A percentile compares a stretch with the other conserved stretches of the same genome.
phyloP scores from a whole-genome alignment of 345 rosid species.

The Lepidium sativum region DNA sequence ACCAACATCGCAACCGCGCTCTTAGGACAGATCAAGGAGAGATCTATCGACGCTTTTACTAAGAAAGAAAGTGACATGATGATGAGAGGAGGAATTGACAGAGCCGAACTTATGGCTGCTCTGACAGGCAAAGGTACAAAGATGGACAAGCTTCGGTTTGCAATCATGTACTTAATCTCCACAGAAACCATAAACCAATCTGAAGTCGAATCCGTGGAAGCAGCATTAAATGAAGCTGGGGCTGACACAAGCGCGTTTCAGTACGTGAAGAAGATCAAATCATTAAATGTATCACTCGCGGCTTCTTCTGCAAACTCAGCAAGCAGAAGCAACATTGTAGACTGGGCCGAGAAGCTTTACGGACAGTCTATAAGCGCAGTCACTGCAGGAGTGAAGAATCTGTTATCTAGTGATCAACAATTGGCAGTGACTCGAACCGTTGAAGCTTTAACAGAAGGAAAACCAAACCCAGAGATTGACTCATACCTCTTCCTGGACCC shows the following conservation, averaged over 20 bases:
- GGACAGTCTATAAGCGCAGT: slow-evolving; percentile 95
- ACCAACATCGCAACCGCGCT: slow-evolving; percentile 89
- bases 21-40: slow-evolving; percentile 83
- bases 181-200: slow-evolving; percentile 54
- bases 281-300: slow-evolving; percentile 80
- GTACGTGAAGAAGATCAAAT: slow-evolving; percentile 88
- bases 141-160: slow-evolving; percentile 70
- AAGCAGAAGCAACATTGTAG: slow-evolving; percentile 90
- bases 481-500: slow-evolving; percentile 80
- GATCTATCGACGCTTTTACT: slow-evolving; percentile 64
- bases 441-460: slow-evolving; percentile 95
- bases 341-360: slow-evolving; percentile 97
- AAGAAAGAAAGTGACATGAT: slow-evolving; percentile 80
- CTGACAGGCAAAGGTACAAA: slow-evolving; percentile 71
- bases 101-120: slow-evolving; percentile 47
- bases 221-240: slow-evolving; percentile 62
- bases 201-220: slow-evolving; percentile 68
- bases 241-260: slow-evolving; percentile 70
- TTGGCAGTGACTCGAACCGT: slow-evolving; percentile 81
- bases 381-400: slow-evolving; percentile 96
- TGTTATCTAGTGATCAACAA: slow-evolving; percentile 79
- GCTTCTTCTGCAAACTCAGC: slow-evolving; percentile 88
- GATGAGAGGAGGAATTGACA: slow-evolving; percentile 60
- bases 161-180: slow-evolving; percentile 65
- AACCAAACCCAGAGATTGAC: slow-evolving; percentile 83